Conservation (phyloP, 2,329 filamentous ascomycete species). For the Penicillium sp. region DNA sequence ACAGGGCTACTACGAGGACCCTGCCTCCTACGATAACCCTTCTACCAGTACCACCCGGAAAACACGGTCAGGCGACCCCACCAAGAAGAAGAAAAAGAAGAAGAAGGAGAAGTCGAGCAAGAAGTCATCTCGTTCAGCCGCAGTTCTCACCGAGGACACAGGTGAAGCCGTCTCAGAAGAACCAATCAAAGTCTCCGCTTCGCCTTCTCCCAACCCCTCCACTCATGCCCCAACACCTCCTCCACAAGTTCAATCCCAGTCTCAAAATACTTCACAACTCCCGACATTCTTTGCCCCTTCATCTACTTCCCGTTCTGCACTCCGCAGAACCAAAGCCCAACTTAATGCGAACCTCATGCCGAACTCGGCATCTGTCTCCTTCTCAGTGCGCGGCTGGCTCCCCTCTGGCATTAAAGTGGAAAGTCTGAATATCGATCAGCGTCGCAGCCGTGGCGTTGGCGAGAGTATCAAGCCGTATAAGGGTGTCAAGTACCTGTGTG, state of each 20-base stretch:
- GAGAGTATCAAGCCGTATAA: slow-evolving; percentile 94
- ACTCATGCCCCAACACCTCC: slow-evolving; percentile 22
- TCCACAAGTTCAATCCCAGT: slow-evolving; percentile 11
- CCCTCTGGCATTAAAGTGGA: slow-evolving; percentile 66
- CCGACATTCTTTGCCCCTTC: slow-evolving; percentile 23
- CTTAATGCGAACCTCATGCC: slow-evolving; percentile 79
- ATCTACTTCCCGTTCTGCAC: slow-evolving; percentile 20
- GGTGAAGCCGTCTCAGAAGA: slow-evolving; percentile 15
- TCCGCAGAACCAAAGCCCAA: slow-evolving; percentile 48
- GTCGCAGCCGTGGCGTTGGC: slow-evolving; percentile 80
- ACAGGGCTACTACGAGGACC: slow-evolving; percentile 48
- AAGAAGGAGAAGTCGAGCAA: slow-evolving; percentile 40
- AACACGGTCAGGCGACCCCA: slow-evolving; percentile 24
- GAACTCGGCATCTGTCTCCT: slow-evolving; percentile 70
- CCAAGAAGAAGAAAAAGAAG: slow-evolving; percentile 37
- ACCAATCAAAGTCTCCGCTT: slow-evolving; percentile 15
- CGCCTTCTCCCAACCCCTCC: slow-evolving; percentile 19
- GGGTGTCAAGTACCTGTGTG: slow-evolving; percentile 94
- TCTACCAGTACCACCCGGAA: slow-evolving; percentile 26
- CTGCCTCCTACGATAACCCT: slow-evolving; percentile 34
- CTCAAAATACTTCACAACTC: slow-evolving; percentile 21
- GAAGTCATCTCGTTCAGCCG: slow-evolving; percentile 23
- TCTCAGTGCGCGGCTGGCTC: slow-evolving; percentile 62
- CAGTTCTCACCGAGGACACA: slow-evolving; percentile 17
- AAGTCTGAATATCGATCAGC: slow-evolving; percentile 62